Percentiles rank a stretch among this genome's conserved stretches.
These are phyloP conservation scores for Sugiyamaella novakii DNA, from an alignment of 1,139 yeast genomes.

Conservation along the genomic window DNA sequence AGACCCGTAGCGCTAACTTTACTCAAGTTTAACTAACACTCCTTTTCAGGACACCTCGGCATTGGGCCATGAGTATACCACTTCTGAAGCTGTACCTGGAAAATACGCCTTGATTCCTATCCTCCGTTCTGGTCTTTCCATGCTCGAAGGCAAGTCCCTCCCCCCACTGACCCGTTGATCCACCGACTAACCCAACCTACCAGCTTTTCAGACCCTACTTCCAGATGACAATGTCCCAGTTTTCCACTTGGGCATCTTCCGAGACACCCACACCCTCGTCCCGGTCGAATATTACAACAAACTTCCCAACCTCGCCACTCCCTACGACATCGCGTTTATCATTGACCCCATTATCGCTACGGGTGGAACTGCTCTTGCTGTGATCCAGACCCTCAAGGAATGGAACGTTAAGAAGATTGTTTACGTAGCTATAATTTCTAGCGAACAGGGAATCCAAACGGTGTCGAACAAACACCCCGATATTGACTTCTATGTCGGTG, in stretches of 20 bases:
- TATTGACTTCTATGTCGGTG: slow-evolving; percentile 39
- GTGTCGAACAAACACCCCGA: slow-evolving; percentile 33
- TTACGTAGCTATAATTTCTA: slow-evolving; percentile 37
- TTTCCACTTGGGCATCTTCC: slow-evolving; percentile 41
- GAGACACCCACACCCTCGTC: slow-evolving; percentile 39
- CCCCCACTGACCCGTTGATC: neutral
- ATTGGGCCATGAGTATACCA: slow-evolving; percentile 30
- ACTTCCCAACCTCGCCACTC: slow-evolving; percentile 35
- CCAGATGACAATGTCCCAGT: slow-evolving; percentile 40
- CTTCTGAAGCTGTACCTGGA: slow-evolving; percentile 28
- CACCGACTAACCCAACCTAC: neutral
- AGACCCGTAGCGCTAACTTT: no score
- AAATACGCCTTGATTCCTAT: slow-evolving; percentile 39
- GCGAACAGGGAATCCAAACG: slow-evolving; percentile 34
- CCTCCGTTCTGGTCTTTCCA: slow-evolving; percentile 41
- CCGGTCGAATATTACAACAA: slow-evolving; percentile 45
- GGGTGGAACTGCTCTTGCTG: slow-evolving; percentile 44
- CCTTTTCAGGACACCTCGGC: slow-evolving; percentile 28
- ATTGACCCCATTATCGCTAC: slow-evolving; percentile 45
- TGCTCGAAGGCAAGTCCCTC: slow-evolving; percentile 34
- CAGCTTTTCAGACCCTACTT: slow-evolving; percentile 36
- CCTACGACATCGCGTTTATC: slow-evolving; percentile 38
- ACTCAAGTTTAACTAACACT: slow-evolving; percentile 5
- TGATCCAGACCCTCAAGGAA: slow-evolving; percentile 39
- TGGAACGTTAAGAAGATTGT: slow-evolving; percentile 42